Conservation (phyloP, 2,329 filamentous ascomycete species). For the Hansfordia pulvinata region DNA sequence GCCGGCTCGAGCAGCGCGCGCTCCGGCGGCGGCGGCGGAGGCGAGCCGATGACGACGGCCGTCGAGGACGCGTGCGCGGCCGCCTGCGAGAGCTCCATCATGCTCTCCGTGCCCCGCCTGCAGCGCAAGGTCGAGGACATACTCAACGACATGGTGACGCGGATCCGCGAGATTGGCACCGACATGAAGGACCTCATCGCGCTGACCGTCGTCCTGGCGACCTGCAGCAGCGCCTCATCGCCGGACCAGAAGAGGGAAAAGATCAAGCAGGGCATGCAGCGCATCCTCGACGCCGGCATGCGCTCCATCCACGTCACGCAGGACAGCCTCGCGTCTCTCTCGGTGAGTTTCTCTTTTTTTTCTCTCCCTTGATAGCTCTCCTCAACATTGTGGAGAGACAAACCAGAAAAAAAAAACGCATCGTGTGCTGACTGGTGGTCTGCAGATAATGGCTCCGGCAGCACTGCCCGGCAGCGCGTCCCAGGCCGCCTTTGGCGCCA, state of each 20-base stretch:
- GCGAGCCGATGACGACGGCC: too few species aligned
- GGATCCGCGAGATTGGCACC: conserved; percentile 29
- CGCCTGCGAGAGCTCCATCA: conserved; percentile 13
- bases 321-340: conserved; percentile 19
- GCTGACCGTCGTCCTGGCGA: conserved; percentile 32
- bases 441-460: conserved; percentile 8
- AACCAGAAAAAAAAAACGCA: too few species aligned
- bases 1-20: not conserved
- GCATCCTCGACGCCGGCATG: conserved; percentile 29
- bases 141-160: conserved; percentile 27
- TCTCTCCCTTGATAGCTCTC: not conserved
- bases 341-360: conserved; percentile 9
- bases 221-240: conserved; percentile 23
- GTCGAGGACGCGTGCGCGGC: conserved; percentile 11
- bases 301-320: conserved; percentile 27
- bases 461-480: conserved; percentile 7
- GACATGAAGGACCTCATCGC: conserved; percentile 35
- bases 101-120: conserved; percentile 13
- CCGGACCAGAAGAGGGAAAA: conserved; percentile 26
- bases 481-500: conserved; percentile 7
- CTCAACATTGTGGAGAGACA: too few species aligned
- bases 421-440: conserved; percentile 1
- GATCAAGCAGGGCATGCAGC: conserved; percentile 24
- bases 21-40: too few species aligned
- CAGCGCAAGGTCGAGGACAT: conserved; percentile 26